phyloP scores from a whole-genome alignment of 257 asterid species.

The Fraxinus americana region DNA sequence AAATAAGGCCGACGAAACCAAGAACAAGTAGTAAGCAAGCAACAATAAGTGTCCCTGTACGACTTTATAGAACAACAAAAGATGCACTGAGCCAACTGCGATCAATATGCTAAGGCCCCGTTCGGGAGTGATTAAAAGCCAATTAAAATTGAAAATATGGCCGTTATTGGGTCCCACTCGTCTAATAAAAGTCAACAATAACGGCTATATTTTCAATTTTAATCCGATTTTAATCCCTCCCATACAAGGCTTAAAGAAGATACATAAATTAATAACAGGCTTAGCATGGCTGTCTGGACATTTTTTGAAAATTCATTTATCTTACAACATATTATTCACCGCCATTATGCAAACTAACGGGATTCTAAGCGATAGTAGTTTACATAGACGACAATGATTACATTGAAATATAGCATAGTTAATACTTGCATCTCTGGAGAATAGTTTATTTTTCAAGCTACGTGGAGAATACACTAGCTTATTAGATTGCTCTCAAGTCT shows the following conservation, averaged over 20 bases:
- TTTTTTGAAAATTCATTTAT: not conserved
- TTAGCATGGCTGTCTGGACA: not conserved
- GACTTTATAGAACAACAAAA: conserved; percentile 48
- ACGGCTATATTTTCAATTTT: no score
- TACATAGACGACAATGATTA: not conserved
- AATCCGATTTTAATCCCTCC: no score
- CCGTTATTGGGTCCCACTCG: no score
- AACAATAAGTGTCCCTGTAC: conserved; percentile 61
- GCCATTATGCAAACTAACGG: not conserved
- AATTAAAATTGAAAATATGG: no score
- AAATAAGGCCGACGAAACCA: conserved; percentile 69
- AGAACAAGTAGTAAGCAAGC: conserved; percentile 70
- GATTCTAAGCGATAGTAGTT: not conserved
- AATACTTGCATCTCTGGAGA: not conserved
- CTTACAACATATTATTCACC: not conserved
- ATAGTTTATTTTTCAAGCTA: not conserved
- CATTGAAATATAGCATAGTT: not conserved
- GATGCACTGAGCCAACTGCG: conserved; percentile 21
- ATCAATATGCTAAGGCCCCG: conserved; percentile 16
- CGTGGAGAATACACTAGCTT: not conserved
- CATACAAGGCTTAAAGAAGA: no score
- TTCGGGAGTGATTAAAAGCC: no score
- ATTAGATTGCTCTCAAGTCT: not conserved
- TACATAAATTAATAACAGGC: not conserved
- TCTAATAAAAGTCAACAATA: no score